Evolutionary conservation across 2,329 filamentous ascomycete genomes (phyloP).

Genomic region (Ceratocystis ficicola): DNA sequence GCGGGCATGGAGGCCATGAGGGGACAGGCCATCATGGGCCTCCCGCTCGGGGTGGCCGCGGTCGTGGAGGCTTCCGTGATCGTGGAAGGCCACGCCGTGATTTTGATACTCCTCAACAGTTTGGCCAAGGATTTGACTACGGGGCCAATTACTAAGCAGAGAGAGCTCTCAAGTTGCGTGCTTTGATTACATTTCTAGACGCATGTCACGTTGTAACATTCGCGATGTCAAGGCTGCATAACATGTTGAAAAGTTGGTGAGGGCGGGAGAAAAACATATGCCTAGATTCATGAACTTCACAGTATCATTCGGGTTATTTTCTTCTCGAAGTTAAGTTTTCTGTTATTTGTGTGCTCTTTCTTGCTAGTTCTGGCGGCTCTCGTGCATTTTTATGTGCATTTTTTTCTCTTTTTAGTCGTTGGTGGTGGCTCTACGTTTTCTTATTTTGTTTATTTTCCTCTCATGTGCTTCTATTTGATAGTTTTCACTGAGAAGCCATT

Average conservation of each 20-base stretch:
- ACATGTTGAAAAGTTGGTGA: background rate
- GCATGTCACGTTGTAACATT: background rate
- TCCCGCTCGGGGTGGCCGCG: slow-evolving; percentile 17
- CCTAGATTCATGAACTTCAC: slow-evolving; percentile 2
- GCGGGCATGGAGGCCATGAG: slow-evolving; percentile 25
- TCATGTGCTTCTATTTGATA: background rate
- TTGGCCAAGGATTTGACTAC: slow-evolving; percentile 22
- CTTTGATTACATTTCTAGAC: background rate
- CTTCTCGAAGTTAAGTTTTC: background rate
- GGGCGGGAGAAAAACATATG: background rate
- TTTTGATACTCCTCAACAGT: slow-evolving; percentile 22
- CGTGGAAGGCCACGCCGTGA: slow-evolving; percentile 19
- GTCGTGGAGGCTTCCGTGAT: slow-evolving; percentile 20
- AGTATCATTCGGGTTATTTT: background rate
- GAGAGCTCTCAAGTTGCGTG: too few species aligned
- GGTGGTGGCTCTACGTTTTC: background rate
- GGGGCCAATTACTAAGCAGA: slow-evolving; percentile 20
- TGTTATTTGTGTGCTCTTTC: background rate
- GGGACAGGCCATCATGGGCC: slow-evolving; percentile 13
- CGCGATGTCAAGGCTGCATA: background rate
- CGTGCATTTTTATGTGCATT: background rate
- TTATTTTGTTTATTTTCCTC: background rate
- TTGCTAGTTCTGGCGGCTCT: background rate
- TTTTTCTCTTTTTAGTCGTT: background rate
- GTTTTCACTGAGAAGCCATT: background rate